These are phyloP conservation scores for Tuber magnatum DNA, from an alignment of 495 filamentous ascomycete genomes.

Conservation along the genomic window DNA sequence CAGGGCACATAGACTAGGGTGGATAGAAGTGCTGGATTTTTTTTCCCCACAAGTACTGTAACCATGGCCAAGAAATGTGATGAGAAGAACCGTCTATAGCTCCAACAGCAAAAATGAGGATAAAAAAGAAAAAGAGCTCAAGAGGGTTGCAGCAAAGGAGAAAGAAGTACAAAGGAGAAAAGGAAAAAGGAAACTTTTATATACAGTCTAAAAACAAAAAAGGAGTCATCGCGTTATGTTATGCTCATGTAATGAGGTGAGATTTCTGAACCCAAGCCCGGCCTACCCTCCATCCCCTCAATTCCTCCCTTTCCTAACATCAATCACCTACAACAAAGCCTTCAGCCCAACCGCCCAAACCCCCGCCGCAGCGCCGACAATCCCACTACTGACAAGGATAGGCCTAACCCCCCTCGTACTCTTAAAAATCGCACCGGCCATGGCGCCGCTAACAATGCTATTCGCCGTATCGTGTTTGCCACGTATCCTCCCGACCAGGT, in stretches of 20 bases:
- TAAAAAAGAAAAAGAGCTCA: background rate
- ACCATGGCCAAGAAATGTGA: background rate
- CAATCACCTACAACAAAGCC: slow-evolving; percentile 21
- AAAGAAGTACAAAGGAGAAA: background rate
- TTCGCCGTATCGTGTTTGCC: slow-evolving; percentile 90
- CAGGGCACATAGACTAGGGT: background rate
- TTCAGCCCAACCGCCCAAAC: slow-evolving; percentile 64
- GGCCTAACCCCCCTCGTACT: slow-evolving; percentile 80
- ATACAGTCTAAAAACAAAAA: background rate
- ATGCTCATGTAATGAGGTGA: background rate
- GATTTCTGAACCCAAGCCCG: background rate
- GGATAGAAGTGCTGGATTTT: background rate
- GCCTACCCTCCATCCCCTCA: background rate
- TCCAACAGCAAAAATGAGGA: background rate
- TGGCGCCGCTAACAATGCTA: slow-evolving; percentile 69
- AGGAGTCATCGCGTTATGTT: background rate
- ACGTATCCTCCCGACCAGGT: slow-evolving; percentile 71
- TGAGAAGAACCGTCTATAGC: background rate
- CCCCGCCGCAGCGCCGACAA: slow-evolving; percentile 78
- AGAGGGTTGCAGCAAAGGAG: background rate
- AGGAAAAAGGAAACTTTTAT: background rate
- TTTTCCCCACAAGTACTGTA: background rate
- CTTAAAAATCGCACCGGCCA: slow-evolving; percentile 94
- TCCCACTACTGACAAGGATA: slow-evolving; percentile 84
- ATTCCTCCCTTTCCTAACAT: background rate